Conservation (phyloP, 2,329 filamentous ascomycete species). For the Myriosclerotinia scirpicola region DNA sequence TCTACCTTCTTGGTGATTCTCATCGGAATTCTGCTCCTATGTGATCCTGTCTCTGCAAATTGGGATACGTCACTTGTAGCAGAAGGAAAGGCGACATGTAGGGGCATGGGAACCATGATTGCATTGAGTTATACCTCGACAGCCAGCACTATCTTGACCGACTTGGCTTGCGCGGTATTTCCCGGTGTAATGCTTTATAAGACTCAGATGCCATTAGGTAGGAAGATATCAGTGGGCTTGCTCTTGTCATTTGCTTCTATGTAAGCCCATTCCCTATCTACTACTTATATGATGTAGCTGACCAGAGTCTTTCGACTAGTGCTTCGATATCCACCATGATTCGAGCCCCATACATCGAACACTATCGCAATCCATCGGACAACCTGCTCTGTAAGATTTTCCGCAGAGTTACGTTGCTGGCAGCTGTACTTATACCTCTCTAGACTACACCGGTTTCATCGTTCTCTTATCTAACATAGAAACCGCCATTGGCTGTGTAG, state of each 20-base stretch:
- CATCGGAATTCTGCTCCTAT: slow-evolving; percentile 29
- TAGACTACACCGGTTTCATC: slow-evolving; percentile 19
- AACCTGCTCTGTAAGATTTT: slow-evolving; percentile 36
- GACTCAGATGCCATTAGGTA: slow-evolving; percentile 38
- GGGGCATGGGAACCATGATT: slow-evolving; percentile 30
- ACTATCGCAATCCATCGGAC: background rate
- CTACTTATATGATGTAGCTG: background rate
- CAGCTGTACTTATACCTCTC: background rate
- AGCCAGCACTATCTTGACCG: slow-evolving; percentile 41
- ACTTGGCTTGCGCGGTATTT: slow-evolving; percentile 39
- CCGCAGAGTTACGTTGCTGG: background rate
- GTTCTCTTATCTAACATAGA: slow-evolving; percentile 22
- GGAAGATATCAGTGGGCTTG: slow-evolving; percentile 35
- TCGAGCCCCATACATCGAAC: slow-evolving; percentile 14
- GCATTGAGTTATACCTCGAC: slow-evolving; percentile 39
- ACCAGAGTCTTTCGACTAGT: background rate
- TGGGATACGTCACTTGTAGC: slow-evolving; percentile 26
- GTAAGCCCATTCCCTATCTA: background rate
- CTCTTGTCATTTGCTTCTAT: slow-evolving; percentile 29
- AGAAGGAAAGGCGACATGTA: slow-evolving; percentile 27
- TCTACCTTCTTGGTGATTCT: slow-evolving; percentile 29
- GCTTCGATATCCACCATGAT: slow-evolving; percentile 21
- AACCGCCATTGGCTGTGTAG: slow-evolving; percentile 23
- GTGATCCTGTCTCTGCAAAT: slow-evolving; percentile 30
- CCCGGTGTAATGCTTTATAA: slow-evolving; percentile 41